Conservation (phyloP, 257 asterid genomes). For the Solanum sitiens region DNA sequence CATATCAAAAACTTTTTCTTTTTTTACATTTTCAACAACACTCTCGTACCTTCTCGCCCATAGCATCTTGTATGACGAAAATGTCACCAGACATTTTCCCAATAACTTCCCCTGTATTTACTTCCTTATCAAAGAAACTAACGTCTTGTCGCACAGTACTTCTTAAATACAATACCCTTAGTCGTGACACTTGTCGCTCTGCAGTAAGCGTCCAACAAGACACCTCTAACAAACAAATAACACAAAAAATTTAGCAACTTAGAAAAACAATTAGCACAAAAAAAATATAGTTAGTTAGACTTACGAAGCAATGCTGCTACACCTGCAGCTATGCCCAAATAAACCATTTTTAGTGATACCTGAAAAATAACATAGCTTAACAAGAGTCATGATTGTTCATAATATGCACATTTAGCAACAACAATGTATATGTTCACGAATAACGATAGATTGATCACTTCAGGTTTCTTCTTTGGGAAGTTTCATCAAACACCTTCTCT, state of each 20-base stretch:
- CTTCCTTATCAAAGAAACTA: background rate
- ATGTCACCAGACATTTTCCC: background rate
- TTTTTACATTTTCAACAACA: background rate
- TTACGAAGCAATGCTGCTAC: background rate
- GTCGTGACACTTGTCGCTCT: background rate
- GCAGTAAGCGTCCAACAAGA: background rate
- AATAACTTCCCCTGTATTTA: background rate
- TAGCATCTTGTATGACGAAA: background rate
- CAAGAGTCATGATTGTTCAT: background rate
- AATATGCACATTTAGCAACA: background rate
- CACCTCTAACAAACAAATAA: background rate
- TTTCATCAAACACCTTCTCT: background rate
- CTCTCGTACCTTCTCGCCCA: background rate
- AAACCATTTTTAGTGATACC: background rate
- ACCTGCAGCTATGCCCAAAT: background rate
- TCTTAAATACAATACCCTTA: background rate
- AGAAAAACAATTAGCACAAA: background rate
- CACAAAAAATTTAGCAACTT: background rate
- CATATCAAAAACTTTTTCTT: background rate
- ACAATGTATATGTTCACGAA: background rate
- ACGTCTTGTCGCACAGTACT: background rate
- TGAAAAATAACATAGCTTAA: background rate
- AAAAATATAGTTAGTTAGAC: background rate
- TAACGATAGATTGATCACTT: background rate
- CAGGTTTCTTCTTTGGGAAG: background rate